Percentiles rank a stretch among this genome's conserved stretches.
Evolutionary conservation across 2,329 filamentous ascomycete species (phyloP).

Genomic region (Fusarium pseudocircinatum): DNA sequence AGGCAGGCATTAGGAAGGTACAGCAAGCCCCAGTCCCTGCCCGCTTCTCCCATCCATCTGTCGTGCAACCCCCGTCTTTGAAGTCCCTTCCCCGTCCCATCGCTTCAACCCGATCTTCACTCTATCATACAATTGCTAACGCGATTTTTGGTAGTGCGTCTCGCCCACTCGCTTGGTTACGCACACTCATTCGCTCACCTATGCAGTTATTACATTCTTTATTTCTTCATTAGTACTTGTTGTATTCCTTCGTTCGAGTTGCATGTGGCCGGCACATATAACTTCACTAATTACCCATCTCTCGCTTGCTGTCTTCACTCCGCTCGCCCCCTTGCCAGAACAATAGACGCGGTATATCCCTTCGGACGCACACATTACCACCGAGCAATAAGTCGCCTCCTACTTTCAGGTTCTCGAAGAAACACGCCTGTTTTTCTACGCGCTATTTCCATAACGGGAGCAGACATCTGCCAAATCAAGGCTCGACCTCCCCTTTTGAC

Average conservation of each 20-base stretch:
- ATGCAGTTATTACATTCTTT: slow-evolving; percentile 31
- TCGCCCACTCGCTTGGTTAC: slow-evolving; percentile 39
- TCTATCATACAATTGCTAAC: slow-evolving; percentile 35
- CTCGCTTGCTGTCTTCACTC: slow-evolving; percentile 24
- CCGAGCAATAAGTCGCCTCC: slow-evolving; percentile 1
- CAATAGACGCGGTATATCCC: slow-evolving; percentile 25
- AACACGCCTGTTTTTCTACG: slow-evolving; percentile 8
- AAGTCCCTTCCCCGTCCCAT: slow-evolving; percentile 29
- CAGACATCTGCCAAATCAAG: not conserved
- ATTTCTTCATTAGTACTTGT: slow-evolving; percentile 15
- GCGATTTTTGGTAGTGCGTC: slow-evolving; percentile 37
- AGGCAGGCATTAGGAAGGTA: slow-evolving; percentile 35
- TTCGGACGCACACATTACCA: slow-evolving; percentile 3
- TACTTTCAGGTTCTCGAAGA: not conserved
- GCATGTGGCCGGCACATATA: not conserved
- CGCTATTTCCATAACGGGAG: slow-evolving; percentile 9
- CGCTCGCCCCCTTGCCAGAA: slow-evolving; percentile 28
- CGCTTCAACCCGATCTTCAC: slow-evolving; percentile 30
- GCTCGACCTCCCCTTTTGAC: slow-evolving; percentile 13
- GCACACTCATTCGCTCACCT: slow-evolving; percentile 30
- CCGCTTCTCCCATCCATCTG: slow-evolving; percentile 16
- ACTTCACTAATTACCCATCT: slow-evolving; percentile 26
- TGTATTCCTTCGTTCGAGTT: slow-evolving; percentile 10
- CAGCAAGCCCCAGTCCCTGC: slow-evolving; percentile 31
- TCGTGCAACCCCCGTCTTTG: slow-evolving; percentile 36